These are phyloP conservation scores for Helenozyma baotianmanensis DNA, from an alignment of 805 yeast genomes.

Conservation along the genomic window DNA sequence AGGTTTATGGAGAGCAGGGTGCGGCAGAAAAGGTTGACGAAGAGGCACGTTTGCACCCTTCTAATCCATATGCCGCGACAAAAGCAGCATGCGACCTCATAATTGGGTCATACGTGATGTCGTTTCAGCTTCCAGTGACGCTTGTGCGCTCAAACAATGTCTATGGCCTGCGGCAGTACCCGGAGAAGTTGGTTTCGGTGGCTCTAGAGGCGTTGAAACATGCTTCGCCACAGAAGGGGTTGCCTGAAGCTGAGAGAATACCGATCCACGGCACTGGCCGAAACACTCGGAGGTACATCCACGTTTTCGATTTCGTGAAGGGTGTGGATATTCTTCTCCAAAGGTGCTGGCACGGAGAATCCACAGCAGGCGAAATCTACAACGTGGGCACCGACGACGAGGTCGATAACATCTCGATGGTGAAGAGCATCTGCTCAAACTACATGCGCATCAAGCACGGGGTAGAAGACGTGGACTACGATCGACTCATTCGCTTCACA, in stretches of 20 bases:
- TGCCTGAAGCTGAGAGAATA: constrained; percentile 17
- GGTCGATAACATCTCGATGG: constrained; percentile 16
- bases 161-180: constrained; percentile 50
- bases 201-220: constrained; percentile 8
- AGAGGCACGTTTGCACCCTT: constrained; percentile 37
- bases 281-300: constrained; percentile 41
- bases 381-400: constrained; percentile 17
- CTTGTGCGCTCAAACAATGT: constrained; percentile 48
- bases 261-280: constrained; percentile 47
- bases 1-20: constrained; percentile 49
- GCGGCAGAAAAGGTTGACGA: constrained; percentile 26
- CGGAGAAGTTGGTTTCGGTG: constrained; percentile 47
- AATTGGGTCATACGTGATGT: constrained; percentile 39
- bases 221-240: background rate
- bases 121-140: constrained; percentile 39
- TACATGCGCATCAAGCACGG: constrained; percentile 8
- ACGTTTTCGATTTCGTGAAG: constrained; percentile 35
- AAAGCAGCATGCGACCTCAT: constrained; percentile 52
- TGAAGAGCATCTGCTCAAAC: constrained; percentile 15
- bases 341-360: constrained; percentile 4
- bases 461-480: background rate
- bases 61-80: constrained; percentile 55
- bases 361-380: constrained; percentile 17
- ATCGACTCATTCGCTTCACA: constrained; percentile 18
- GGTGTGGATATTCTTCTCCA: constrained; percentile 34